Evolutionary conservation across 2,329 filamentous ascomycete genomes (phyloP).

Genomic region (Penicillium sp.): DNA sequence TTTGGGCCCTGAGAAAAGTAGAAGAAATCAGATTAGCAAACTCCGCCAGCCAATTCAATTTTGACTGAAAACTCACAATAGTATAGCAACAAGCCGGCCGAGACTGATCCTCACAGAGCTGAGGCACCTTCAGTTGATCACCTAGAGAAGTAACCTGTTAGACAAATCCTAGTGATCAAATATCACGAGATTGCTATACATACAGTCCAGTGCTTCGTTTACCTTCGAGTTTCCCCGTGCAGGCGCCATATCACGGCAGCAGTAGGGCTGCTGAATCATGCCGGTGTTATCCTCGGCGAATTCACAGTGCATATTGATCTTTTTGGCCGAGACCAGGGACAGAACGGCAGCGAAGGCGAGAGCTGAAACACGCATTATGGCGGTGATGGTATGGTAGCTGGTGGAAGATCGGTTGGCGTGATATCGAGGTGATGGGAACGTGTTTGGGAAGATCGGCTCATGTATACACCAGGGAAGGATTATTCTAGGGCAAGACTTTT

Average conservation of each 20-base stretch:
- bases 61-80: conserved; percentile 24
- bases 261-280: conserved; percentile 30
- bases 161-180: background rate
- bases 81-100: conserved; percentile 31
- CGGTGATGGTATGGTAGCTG: background rate
- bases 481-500: background rate
- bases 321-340: conserved; percentile 18
- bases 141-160: conserved; percentile 14
- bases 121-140: conserved; percentile 14
- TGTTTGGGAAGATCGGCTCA: background rate
- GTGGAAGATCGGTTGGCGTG: background rate
- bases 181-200: background rate
- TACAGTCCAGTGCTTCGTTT: conserved; percentile 26
- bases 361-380: conserved; percentile 22
- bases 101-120: conserved; percentile 27
- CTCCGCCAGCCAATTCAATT: background rate
- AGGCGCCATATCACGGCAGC: conserved; percentile 26
- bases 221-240: conserved; percentile 19
- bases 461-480: conserved; percentile 7
- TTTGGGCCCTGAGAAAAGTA: conserved; percentile 18
- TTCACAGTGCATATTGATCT: conserved; percentile 28
- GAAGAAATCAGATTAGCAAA: background rate
- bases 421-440: background rate
- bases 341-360: conserved; percentile 13
- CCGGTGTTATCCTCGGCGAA: conserved; percentile 26